A percentile compares a stretch with the other conserved stretches of the same genome.
These are phyloP conservation scores for Rhizopogon sp. DNA, from an alignment of 768 basidiomycete genomes.

Conservation along the genomic window DNA sequence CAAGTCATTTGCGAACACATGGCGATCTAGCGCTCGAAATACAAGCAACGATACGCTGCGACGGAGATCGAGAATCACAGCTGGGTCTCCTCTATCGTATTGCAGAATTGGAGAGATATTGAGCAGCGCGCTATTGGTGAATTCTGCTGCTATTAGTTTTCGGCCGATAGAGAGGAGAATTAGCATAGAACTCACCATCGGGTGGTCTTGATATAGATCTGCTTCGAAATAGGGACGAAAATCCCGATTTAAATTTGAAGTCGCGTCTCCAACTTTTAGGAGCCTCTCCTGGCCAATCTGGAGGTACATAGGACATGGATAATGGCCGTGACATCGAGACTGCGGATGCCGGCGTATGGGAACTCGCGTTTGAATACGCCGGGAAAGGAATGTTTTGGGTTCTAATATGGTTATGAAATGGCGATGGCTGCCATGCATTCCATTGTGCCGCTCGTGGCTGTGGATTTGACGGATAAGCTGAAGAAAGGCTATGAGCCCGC, in stretches of 20 bases:
- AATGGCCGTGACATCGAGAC: not conserved
- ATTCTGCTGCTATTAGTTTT: slow-evolving; percentile 7
- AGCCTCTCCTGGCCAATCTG: slow-evolving; percentile 13
- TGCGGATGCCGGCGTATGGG: slow-evolving; percentile 15
- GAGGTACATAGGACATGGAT: slow-evolving; percentile 3
- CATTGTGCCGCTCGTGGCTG: slow-evolving; percentile 6
- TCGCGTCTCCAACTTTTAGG: slow-evolving; percentile 25
- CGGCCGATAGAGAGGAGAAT: not conserved
- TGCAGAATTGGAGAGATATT: slow-evolving; percentile 18
- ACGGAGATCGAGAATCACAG: slow-evolving; percentile 49
- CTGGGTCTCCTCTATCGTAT: slow-evolving; percentile 25
- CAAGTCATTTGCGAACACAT: slow-evolving; percentile 44
- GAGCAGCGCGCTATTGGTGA: slow-evolving; percentile 21
- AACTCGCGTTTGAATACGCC: slow-evolving; percentile 8
- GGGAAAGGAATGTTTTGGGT: slow-evolving; percentile 13
- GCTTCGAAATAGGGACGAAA: slow-evolving; percentile 25
- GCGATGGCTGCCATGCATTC: slow-evolving; percentile 16
- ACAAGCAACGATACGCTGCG: slow-evolving; percentile 31
- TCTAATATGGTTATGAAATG: slow-evolving; percentile 10
- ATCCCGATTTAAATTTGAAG: slow-evolving; percentile 27
- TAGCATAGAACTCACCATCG: slow-evolving; percentile 13
- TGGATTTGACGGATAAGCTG: slow-evolving; percentile 1
- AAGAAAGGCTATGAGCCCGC: slow-evolving; percentile 3
- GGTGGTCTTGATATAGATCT: slow-evolving; percentile 7
- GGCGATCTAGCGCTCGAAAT: slow-evolving; percentile 42